A percentile compares a stretch with the other conserved stretches of the same genome.
These are phyloP conservation scores for Apostasia shenzhenica DNA, from an alignment of 106 monocot genomes.

Conservation along the genomic window DNA sequence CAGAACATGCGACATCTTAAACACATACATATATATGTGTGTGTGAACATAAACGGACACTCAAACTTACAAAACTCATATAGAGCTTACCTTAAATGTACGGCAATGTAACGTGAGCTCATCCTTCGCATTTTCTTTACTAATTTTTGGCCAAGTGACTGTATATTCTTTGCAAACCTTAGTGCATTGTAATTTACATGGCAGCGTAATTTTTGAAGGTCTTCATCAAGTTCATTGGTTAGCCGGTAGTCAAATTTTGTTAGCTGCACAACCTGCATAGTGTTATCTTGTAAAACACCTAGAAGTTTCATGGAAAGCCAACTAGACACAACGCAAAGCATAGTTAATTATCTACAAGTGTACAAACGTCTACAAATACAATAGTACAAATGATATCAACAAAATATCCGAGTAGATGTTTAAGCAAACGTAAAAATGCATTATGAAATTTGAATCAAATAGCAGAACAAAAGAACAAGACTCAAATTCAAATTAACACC, in stretches of 20 bases:
- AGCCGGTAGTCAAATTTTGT: slow-evolving; percentile 91
- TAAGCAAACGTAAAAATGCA: no score
- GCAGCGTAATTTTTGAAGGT: slow-evolving; percentile 83
- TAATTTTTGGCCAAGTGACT: slow-evolving; percentile 45
- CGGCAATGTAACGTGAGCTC: slow-evolving; percentile 63
- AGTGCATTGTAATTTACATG: slow-evolving; percentile 79
- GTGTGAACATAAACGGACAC: no score
- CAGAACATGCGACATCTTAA: no score
- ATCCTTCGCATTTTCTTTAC: slow-evolving; percentile 56
- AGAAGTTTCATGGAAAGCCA: neutral
- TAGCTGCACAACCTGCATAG: slow-evolving; percentile 73
- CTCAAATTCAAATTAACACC: no score
- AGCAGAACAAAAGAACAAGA: no score
- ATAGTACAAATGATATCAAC: neutral
- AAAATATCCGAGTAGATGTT: no score
- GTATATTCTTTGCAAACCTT: slow-evolving; percentile 58
- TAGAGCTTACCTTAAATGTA: slow-evolving; percentile 69
- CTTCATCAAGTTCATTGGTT: slow-evolving; percentile 61
- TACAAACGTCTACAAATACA: neutral
- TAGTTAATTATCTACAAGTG: neutral
- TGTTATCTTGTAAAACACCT: slow-evolving; percentile 3
- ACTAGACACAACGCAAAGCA: neutral
- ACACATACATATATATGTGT: no score
- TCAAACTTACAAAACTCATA: neutral
- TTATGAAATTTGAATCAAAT: no score